These are phyloP conservation scores for Selenicereus undatus DNA, from an alignment of 148 eudicot species.

Conservation along the genomic window DNA sequence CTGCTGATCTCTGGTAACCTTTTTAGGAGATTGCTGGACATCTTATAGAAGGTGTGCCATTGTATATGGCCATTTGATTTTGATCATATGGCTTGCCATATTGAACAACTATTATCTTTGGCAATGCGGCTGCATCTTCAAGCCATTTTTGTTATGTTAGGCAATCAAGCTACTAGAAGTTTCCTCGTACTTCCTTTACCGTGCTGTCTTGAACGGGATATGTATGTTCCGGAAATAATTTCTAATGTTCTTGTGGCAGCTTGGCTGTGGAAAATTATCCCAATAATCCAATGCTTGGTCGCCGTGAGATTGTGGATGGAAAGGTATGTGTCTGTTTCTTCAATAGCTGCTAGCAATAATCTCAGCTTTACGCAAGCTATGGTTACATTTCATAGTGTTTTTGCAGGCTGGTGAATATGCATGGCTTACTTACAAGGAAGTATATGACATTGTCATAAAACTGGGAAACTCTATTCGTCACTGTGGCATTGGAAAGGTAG, in stretches of 20 bases:
- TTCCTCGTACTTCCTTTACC: neutral
- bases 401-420: constrained; percentile 77
- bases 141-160: neutral
- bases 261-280: constrained; percentile 62
- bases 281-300: constrained; percentile 64
- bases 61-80: neutral
- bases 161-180: neutral
- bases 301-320: constrained; percentile 59
- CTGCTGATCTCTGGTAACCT: neutral
- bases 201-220: neutral
- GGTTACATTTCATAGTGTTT: constrained; percentile 18
- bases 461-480: constrained; percentile 89
- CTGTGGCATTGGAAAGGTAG: constrained; percentile 71
- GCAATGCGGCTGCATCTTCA: neutral
- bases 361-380: neutral
- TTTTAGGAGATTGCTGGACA: neutral
- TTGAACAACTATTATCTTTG: neutral
- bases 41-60: neutral
- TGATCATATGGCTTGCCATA: neutral
- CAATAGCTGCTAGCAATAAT: neutral
- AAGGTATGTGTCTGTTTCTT: constrained; percentile 47
- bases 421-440: constrained; percentile 89
- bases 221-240: neutral
- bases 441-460: constrained; percentile 65
- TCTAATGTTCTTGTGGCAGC: constrained; percentile 34